Base-by-base conservation (phyloP, 108 stramenopile genomes). In the Bacterosira constricta region DNA sequence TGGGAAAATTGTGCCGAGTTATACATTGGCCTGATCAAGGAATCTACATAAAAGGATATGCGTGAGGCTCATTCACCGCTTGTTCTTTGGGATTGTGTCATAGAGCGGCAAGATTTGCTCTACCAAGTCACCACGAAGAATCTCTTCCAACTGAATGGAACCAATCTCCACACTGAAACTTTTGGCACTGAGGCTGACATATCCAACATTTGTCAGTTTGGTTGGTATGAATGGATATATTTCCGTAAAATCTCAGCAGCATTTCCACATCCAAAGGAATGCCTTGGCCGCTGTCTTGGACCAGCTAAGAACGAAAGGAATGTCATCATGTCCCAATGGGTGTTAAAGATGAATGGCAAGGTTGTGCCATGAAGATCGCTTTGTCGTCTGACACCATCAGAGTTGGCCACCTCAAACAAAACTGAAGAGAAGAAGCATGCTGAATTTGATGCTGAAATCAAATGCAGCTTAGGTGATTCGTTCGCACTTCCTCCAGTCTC, bases 201-300 rank as follows among this genome's bases (percentile, higher is more conserved):
- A 34, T 76, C 78, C n/a, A 69, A 75, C 44, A 12, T 85, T 18
- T 58, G 59, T 27, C 39, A 73, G 6, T 84, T 66, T 65, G 71
- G 52, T 23, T 88, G 69, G 70, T 85, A 85, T 44, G 71, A 83
- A 29, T 88, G 79, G 82, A n/a, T n/a, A n/a, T n/a, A n/a, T n/a
- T n/a, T n/a, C n/a, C n/a, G n/a, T n/a, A n/a, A n/a, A n/a, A n/a
- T n/a, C n/a, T n/a, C n/a, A n/a, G n/a, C n/a, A n/a, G n/a, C n/a
- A n/a, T n/a, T n/a, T n/a, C n/a, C n/a, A n/a, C n/a, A n/a, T n/a
- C n/a, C n/a, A n/a, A n/a, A n/a, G n/a, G n/a, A n/a, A n/a, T n/a
- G n/a, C n/a, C n/a, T n/a, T n/a, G n/a, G n/a, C n/a, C n/a, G n/a
- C n/a, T n/a, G n/a, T n/a, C n/a, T n/a, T n/a, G n/a, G n/a, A n/a